phyloP scores from a whole-genome alignment of 139 green algal species.

The Helicosporidium sp. region DNA sequence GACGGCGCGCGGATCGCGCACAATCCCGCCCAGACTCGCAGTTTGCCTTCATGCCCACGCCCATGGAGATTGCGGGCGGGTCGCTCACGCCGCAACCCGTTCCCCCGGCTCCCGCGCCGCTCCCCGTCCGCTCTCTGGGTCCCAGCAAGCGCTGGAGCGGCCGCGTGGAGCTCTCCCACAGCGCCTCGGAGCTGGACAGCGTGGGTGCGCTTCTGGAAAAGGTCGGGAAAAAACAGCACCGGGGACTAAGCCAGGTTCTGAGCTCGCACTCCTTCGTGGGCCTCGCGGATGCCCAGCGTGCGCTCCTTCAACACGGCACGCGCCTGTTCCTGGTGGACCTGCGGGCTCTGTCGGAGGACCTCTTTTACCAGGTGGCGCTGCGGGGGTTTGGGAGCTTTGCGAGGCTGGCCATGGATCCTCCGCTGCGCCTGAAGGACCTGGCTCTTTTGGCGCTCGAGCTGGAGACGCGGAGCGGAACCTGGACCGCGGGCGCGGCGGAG shows the following conservation, averaged over 20 bases:
- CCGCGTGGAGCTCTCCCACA: not conserved
- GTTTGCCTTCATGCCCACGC: conserved; percentile 10
- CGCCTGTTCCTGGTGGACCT: conserved; percentile 67
- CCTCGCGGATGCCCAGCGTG: conserved; percentile 40
- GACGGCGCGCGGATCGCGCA: not conserved
- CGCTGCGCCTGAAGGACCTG: not conserved
- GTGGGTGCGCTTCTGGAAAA: conserved; percentile 34
- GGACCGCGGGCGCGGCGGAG: not conserved
- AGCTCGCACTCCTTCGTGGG: conserved; percentile 54
- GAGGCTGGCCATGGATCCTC: not conserved
- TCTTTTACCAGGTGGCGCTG: conserved; percentile 63
- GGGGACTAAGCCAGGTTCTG: conserved; percentile 47
- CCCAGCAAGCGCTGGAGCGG: not conserved
- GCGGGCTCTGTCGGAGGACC: conserved; percentile 35
- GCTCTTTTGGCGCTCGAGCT: not conserved
- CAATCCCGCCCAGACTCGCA: not conserved
- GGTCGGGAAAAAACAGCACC: not conserved
- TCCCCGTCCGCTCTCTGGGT: not conserved
- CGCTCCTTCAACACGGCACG: conserved; percentile 59
- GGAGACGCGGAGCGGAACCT: not conserved
- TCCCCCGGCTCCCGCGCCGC: not conserved
- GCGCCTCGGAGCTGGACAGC: not conserved
- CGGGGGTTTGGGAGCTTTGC: no score
- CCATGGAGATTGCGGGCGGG: conserved; percentile 10
- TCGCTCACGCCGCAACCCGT: not conserved